Evolutionary conservation across 1,284 basidiomycete genomes (phyloP).

Genomic region (Schizophyllum commune): DNA sequence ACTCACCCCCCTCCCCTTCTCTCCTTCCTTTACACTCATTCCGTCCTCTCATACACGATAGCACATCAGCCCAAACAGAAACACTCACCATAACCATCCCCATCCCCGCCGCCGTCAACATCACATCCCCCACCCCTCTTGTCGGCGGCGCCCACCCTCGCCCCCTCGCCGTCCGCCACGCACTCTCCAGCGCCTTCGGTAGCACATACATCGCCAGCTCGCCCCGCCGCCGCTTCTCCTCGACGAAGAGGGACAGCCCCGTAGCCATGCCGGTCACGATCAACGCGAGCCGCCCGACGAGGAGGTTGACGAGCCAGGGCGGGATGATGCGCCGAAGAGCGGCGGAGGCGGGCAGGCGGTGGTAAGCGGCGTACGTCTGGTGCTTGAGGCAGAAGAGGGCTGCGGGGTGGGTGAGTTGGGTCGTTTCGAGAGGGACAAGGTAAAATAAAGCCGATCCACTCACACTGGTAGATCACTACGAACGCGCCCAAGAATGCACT

Average conservation of each 20-base stretch:
- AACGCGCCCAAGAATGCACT: conserved; percentile 87
- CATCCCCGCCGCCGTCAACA: conserved; percentile 68
- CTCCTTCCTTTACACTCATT: too few relatives aligned
- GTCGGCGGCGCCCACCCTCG: conserved; percentile 74
- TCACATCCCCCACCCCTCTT: conserved; percentile 55
- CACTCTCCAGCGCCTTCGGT: conserved; percentile 85
- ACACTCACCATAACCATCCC: conserved; percentile 81
- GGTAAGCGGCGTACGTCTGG: conserved; percentile 32
- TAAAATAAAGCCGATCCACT: conserved; percentile 21
- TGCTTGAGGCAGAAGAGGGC: conserved; percentile 74
- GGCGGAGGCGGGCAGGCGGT: conserved; percentile 14
- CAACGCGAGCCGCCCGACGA: conserved; percentile 56
- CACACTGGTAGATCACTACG: conserved; percentile 81
- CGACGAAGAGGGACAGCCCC: conserved; percentile 78
- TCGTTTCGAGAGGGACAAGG: conserved; percentile 1
- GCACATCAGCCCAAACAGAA: too few relatives aligned
- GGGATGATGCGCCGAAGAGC: conserved; percentile 34
- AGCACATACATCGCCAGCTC: conserved; percentile 94
- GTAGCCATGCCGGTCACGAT: conserved; percentile 76
- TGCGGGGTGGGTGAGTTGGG: conserved; percentile 21
- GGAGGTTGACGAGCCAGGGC: conserved; percentile 38
- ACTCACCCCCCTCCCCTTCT: too few relatives aligned
- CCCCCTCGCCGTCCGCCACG: conserved; percentile 76
- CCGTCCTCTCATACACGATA: too few relatives aligned
- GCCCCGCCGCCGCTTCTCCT: conserved; percentile 74